A percentile compares a stretch with the other conserved stretches of the same genome.
Evolutionary conservation across 75 land plant species (phyloP).

Genomic region (Cryptomeria japonica): DNA sequence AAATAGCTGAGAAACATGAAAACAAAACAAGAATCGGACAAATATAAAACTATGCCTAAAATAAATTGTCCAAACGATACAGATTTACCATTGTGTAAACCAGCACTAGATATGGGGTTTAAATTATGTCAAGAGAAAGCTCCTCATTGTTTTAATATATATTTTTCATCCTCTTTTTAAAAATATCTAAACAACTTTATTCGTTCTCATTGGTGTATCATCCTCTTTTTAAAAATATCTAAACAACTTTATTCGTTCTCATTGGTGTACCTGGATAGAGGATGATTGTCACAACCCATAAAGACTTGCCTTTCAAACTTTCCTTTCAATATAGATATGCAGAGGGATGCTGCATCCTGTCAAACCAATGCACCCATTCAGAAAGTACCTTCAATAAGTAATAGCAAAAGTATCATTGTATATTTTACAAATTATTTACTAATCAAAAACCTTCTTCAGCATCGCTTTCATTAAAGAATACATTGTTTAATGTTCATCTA

Average conservation of each 20-base stretch:
- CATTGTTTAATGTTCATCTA: background rate
- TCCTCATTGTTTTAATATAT: background rate
- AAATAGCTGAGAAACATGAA: background rate
- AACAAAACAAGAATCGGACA: background rate
- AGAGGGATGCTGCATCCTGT: conserved; percentile 96
- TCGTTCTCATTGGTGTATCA: conserved; percentile 41
- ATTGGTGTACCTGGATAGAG: conserved; percentile 86
- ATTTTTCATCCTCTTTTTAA: background rate
- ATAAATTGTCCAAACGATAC: background rate
- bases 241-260: background rate
- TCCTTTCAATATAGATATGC: conserved; percentile 67
- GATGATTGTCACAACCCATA: conserved; percentile 93
- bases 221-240: background rate
- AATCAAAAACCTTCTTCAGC: background rate
- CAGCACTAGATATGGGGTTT: background rate
- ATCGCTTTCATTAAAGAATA: background rate
- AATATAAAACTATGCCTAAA: background rate
- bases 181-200: background rate
- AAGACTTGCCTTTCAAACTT: conserved; percentile 62
- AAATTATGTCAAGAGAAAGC: background rate
- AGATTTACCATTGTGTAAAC: background rate
- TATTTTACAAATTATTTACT: background rate
- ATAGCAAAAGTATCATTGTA: background rate
- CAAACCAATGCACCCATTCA: background rate
- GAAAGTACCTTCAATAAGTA: background rate